phyloP scores from a whole-genome alignment of 345 rosid genomes.

The Brassica napus region DNA sequence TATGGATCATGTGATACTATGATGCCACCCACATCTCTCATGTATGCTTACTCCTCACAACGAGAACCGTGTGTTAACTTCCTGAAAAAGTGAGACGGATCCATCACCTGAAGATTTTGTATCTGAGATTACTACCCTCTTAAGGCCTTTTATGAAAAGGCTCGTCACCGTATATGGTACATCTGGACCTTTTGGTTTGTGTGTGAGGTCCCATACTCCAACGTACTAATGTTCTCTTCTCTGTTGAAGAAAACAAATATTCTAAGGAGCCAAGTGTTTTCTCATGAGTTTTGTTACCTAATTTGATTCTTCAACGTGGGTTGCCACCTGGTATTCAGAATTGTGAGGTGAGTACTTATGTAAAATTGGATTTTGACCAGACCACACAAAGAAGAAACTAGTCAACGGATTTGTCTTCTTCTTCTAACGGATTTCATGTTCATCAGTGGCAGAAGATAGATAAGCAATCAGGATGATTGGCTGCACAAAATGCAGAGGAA shows the following conservation, averaged over 20 bases:
- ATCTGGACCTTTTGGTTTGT: no score
- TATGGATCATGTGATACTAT: no score
- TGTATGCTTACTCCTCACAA: no score
- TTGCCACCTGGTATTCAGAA: neutral
- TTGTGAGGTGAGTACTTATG: neutral
- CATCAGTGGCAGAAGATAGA: neutral
- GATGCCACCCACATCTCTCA: no score
- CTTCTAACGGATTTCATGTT: neutral
- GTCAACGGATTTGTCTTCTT: neutral
- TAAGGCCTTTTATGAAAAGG: constrained; percentile 35
- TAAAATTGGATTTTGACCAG: neutral
- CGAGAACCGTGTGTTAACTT: no score
- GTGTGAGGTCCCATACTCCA: constrained; percentile 6
- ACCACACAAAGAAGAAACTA: neutral
- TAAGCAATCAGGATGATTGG: neutral
- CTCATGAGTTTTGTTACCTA: no score
- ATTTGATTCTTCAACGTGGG: neutral
- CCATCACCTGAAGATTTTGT: no score
- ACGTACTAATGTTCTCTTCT: constrained; percentile 15
- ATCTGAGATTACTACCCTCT: no score
- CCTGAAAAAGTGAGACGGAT: no score
- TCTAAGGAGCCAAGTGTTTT: neutral
- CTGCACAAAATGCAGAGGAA: neutral
- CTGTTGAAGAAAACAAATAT: neutral
- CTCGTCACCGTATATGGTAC: constrained; percentile 27